Evolutionary conservation across 495 filamentous ascomycete genomes (phyloP), one percentile per base, ranked within the genome.

Genomic region (Aspergillus baeticus): DNA sequence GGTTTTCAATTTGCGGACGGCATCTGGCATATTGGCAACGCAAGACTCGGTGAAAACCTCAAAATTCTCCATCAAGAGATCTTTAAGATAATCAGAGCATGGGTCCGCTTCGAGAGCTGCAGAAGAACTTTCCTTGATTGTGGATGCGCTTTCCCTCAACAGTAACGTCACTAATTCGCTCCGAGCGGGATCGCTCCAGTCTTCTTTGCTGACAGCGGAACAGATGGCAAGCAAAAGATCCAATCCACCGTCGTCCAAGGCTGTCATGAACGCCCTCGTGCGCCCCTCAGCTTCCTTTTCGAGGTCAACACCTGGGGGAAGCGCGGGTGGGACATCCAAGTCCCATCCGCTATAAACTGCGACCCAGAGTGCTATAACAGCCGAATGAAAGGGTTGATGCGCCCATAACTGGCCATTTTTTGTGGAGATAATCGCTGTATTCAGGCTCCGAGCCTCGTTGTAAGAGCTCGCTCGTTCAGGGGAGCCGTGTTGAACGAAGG

Each of bases 11-110:
- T 84, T 86, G 44, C 95, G 87, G 29, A 99, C 80, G 1, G 92
- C 84, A 68, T 96, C 91, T 3, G 95, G 94, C 81, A 97, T 89
- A 67, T 98, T 96, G 1, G 90, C 87, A 59, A 99, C 90, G 62
- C 94, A 92, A 7, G 87, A 83, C 57, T 97, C 92, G n/a, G 90
- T 79, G 64, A 96, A 94, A 0, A 79, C 78, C 69, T 97, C 92
- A 14, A 98, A 74, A 60, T 89, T 87, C 52, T 86, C 81, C 83
- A 92, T 90, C 39, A 96, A 45, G 6, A 88, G 70, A 20, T 71
- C 63, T 57, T 87, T 87, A 62, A 96, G 84, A 54, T 81, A 81
- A 1, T 71, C 65, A 15, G 84, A 82, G 55, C 89, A 87, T 20
- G 79, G 66, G 14, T 83, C 71, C 2, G 79, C 72, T 21, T 95